Base-by-base conservation (phyloP, 306 rosid species). In the Senna siamea region DNA sequence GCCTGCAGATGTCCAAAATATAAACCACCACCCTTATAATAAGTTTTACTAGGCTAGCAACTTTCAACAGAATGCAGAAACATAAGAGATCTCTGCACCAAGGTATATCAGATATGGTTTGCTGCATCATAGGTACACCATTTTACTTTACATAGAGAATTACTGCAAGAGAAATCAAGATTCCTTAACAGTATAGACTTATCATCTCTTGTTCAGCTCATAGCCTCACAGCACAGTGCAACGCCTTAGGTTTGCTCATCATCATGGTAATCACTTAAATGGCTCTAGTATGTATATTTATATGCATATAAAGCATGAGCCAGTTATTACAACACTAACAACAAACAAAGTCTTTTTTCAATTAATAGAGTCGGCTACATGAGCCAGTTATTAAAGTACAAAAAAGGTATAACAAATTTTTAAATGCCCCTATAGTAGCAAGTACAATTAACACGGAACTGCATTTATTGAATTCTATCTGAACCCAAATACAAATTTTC, bases 1-100 rank as follows among this genome's bases (percentile, higher is more conserved):
- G 96, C 92, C 96, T 89, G 78, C 60, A 72, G 38, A 68, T 14
- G 47, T 40, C 47, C 78, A 70, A 76, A 47, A 71, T 67, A 65
- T 26, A 70, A 53, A 57, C 17, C 74, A 52, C 41, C 28, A 75
- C 43, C 34, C 46, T 30, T 10, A 51, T 20, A 19, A 30, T 28
- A 28, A 51, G 50, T 12, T 48, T 14, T 10, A 51, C 30, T 66
- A 41, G 40, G 23, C 20, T 58, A 44, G 28, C 28, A 58, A 60
- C 52, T 28, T 4, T 18, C 9, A 15, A 26, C 44, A 58, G 26
- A 71, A 22, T 41, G 23, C 50, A 47, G 12, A 18, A 73, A 9
- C 23, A 10, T 5, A 32, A 58, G 7, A 44, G 44, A 55, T 15
- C 53, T 15, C 10, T 23, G 15, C 53, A 22, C 15, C 65, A 40